Conservation (phyloP, 352 stramenopile species). For the Phytophthora colocasiae region DNA sequence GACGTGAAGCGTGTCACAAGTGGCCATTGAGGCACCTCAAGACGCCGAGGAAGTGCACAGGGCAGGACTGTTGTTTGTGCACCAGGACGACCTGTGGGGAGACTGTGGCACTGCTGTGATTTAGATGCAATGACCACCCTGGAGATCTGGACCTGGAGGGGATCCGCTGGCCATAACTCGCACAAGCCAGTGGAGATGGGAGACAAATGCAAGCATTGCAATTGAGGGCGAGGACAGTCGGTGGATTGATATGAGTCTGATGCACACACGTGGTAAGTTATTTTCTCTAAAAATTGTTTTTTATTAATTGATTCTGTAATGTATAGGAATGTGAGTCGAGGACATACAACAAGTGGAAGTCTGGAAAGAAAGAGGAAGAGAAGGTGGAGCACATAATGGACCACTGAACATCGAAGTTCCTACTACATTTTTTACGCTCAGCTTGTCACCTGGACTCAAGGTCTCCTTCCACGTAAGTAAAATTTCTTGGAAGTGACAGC, state of each 20-base stretch:
- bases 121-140: conserved; percentile 32
- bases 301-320: conserved; percentile 5
- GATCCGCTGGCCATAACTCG: conserved; percentile 10
- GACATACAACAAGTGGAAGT: conserved; percentile 30
- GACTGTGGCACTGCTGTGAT: conserved; percentile 54
- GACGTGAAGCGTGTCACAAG: conserved; percentile 74
- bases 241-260: conserved; percentile 74
- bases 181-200: neutral
- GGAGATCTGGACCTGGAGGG: conserved; percentile 29
- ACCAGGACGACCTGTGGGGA: conserved; percentile 71
- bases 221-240: conserved; percentile 54
- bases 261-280: conserved; percentile 48
- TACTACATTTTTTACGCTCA: conserved; percentile 92
- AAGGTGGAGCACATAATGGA: conserved; percentile 22
- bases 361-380: conserved; percentile 14
- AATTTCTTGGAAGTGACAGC: neutral
- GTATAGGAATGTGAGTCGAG: conserved; percentile 57
- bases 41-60: conserved; percentile 25
- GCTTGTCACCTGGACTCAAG: conserved; percentile 60
- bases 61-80: conserved; percentile 70
- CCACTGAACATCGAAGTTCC: conserved; percentile 62
- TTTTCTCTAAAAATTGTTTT: neutral
- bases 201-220: conserved; percentile 57
- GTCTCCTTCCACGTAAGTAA: conserved; percentile 88
- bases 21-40: conserved; percentile 29